These are phyloP conservation scores for Sporothrix dimorphospora DNA, from an alignment of 2,329 filamentous ascomycete species.

Conservation along the genomic window DNA sequence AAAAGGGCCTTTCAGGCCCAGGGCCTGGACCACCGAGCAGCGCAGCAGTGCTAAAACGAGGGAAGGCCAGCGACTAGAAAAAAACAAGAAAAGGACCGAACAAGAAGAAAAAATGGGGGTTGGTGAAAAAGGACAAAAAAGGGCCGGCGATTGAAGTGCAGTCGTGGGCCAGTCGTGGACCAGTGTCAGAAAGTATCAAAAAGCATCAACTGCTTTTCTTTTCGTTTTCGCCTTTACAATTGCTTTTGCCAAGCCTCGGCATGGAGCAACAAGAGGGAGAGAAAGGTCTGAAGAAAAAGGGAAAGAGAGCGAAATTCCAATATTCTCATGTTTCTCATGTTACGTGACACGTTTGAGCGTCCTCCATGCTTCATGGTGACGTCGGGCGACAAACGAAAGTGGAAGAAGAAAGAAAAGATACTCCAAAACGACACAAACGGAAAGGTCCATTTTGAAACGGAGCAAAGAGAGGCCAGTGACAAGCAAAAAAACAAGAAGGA, in stretches of 20 bases:
- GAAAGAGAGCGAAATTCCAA: too few relatives aligned
- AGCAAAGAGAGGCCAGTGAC: background rate
- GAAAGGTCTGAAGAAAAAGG: background rate
- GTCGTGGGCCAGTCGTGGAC: too few relatives aligned
- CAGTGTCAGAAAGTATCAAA: background rate
- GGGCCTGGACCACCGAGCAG: background rate
- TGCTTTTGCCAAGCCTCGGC: background rate
- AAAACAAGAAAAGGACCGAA: conserved; percentile 1
- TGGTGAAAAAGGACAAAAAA: background rate
- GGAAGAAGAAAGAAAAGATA: too few relatives aligned
- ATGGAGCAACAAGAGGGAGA: background rate
- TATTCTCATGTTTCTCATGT: background rate
- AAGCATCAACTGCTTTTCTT: background rate
- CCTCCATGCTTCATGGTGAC: background rate
- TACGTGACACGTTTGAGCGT: conserved; percentile 11
- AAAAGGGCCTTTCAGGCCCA: background rate
- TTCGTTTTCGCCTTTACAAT: background rate
- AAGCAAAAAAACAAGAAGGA: too few relatives aligned
- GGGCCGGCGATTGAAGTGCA: background rate
- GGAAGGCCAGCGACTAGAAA: background rate
- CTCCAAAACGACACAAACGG: background rate
- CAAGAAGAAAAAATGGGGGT: background rate
- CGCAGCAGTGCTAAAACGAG: background rate
- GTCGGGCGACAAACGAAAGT: too few relatives aligned
- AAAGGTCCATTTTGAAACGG: background rate